Evolutionary conservation across 2,329 filamentous ascomycete genomes (phyloP).

Genomic region (Aureobasidium sp.): DNA sequence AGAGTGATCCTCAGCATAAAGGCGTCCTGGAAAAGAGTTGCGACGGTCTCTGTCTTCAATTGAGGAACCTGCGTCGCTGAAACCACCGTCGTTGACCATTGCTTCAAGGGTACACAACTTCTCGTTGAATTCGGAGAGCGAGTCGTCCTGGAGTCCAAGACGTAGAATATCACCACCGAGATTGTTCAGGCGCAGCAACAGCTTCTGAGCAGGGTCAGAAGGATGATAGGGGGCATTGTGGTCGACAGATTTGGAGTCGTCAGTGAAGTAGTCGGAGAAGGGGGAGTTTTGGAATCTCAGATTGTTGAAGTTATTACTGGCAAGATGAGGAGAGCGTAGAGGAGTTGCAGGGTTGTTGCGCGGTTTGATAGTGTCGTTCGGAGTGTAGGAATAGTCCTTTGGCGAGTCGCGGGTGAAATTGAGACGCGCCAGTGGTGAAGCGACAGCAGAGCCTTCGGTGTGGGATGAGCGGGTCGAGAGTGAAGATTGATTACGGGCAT

Average conservation of each 20-base stretch:
- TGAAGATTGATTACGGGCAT: constrained; percentile 5
- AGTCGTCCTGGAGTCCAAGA: constrained; percentile 17
- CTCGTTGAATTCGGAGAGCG: constrained; percentile 15
- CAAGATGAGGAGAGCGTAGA: constrained; percentile 15
- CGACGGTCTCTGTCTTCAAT: constrained; percentile 7
- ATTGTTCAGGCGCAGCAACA: constrained; percentile 32
- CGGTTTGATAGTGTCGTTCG: constrained; percentile 14
- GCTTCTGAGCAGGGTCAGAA: constrained; percentile 25
- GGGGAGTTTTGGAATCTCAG: constrained; percentile 29
- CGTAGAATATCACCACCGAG: constrained; percentile 31
- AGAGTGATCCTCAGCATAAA: not conserved
- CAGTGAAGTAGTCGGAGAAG: constrained; percentile 36
- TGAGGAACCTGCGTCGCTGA: not conserved
- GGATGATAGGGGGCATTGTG: constrained; percentile 18
- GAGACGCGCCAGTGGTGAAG: constrained; percentile 16
- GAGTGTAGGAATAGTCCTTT: constrained; percentile 9
- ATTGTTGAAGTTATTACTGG: constrained; percentile 9
- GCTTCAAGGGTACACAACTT: constrained; percentile 17
- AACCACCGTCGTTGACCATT: not conserved
- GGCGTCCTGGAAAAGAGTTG: not conserved
- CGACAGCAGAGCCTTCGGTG: constrained; percentile 2
- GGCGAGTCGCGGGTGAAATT: constrained; percentile 9
- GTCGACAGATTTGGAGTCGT: constrained; percentile 26
- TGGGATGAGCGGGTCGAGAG: constrained; percentile 7
- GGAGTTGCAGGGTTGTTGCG: constrained; percentile 17